Base-by-base conservation (phyloP, 257 asterid species). In the Hygrophila difformis region DNA sequence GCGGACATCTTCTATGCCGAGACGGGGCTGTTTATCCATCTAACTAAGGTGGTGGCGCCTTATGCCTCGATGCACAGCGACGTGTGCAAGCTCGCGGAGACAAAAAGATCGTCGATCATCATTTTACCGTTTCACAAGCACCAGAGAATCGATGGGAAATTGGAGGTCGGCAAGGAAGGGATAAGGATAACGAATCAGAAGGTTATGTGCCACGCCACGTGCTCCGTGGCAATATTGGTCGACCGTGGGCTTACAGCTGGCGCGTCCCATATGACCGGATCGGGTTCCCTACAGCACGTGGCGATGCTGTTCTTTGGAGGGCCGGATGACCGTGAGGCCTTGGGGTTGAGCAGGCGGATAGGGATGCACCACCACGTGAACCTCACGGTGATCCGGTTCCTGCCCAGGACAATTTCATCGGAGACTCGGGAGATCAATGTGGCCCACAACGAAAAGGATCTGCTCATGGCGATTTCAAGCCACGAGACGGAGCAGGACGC, bases 121-220 rank as follows among this genome's bases (percentile, higher is more conserved):
- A 67, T 91, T 41, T 79, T 91, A 36, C 95, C 95, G 47, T 91
- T 86, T 67, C 99, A 91, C 70, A 91, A 91, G 63, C 95, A 86
- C 55, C 99, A 91, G 60, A 74, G 97, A 66, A 91, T 91, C 1
- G 99, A 91, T 50, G 99, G 99, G 12, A 91, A 86, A 53, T 42
- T 91, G 31, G 99, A 91, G 60, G 68, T 50, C 16, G 93, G 97
- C 7, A 91, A 91, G 61, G 97, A 91, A 68, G 96, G 94, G 1
- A 68, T 82, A 40, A 66, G 99, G 73, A 57, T 65, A 1, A 78
- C 96, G 7, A 91, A 86, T 47, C 99, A 86, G 45, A 91, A 82
- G 64, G 81, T 91, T 26, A 82, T 91, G 18, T 81, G 94, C 13
- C 69, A 80, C 17, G 95, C 94, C 19, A 78, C 71, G 31, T 83